Percentiles rank a stretch among this genome's conserved stretches.
These are phyloP conservation scores for Cafeteria roenbergensis DNA, from an alignment of 108 stramenopile species.

Conservation along the genomic window DNA sequence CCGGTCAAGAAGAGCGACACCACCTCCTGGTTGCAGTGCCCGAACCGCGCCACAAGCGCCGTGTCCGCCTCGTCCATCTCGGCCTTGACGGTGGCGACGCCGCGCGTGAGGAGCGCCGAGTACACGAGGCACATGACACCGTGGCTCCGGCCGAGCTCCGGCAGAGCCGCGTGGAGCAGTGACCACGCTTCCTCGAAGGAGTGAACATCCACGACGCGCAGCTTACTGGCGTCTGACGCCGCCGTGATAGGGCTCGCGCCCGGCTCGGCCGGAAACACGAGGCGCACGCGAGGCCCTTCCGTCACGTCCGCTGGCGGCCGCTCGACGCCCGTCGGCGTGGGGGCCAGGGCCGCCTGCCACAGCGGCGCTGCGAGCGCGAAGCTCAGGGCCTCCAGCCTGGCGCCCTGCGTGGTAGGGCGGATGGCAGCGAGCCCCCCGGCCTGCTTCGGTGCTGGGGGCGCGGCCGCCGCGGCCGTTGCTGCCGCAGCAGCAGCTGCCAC, in stretches of 20 bases:
- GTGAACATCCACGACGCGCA: neutral
- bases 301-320: neutral
- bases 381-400: too few species aligned
- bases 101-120: slow-evolving; percentile 48
- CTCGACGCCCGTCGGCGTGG: too few species aligned
- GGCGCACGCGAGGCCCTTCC: neutral
- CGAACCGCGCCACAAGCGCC: slow-evolving; percentile 58
- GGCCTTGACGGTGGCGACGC: slow-evolving; percentile 23
- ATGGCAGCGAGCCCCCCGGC: too few species aligned
- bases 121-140: slow-evolving; percentile 62
- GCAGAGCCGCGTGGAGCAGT: neutral
- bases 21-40: slow-evolving; percentile 70
- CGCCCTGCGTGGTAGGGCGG: too few species aligned
- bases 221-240: neutral
- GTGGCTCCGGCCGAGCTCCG: slow-evolving; percentile 23
- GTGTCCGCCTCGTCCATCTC: slow-evolving; percentile 56
- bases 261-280: neutral
- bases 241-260: neutral
- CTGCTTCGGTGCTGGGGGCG: too few species aligned
- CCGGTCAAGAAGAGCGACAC: slow-evolving; percentile 66
- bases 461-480: too few species aligned
- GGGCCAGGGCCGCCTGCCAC: too few species aligned
- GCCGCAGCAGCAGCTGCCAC: too few species aligned
- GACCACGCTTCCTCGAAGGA: neutral
- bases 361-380: too few species aligned